Conservation (phyloP, 225 moss, liverwort and hornwort species). For the Bryum argenteum region DNA sequence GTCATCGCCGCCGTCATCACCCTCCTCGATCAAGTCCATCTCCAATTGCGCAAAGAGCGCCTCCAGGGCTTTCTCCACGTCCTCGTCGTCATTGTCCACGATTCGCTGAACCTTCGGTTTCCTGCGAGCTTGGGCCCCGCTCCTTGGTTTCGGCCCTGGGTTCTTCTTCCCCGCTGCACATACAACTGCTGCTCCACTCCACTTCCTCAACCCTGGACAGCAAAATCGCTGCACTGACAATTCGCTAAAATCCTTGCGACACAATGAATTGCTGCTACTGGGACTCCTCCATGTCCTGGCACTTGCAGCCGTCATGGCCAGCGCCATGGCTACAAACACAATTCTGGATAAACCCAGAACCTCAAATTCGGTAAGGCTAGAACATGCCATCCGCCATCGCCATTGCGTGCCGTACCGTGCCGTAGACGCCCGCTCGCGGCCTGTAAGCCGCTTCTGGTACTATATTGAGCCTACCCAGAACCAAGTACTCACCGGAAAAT, state of each 20-base stretch:
- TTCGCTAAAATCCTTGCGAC: conserved; percentile 18
- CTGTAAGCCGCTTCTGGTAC: too few relatives aligned
- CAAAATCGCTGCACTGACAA: neutral
- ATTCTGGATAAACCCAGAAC: conserved; percentile 31
- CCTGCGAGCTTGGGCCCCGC: conserved; percentile 40
- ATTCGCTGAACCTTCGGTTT: conserved; percentile 34
- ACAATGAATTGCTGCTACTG: neutral
- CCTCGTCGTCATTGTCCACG: conserved; percentile 51
- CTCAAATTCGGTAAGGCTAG: neutral
- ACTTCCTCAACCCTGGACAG: neutral
- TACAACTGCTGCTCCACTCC: neutral
- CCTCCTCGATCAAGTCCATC: conserved; percentile 72
- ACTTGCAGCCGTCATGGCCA: conserved; percentile 22
- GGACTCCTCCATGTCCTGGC: neutral
- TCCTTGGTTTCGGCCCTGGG: conserved; percentile 34
- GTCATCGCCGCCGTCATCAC: conserved; percentile 32
- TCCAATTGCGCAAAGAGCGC: conserved; percentile 79
- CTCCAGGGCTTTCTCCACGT: conserved; percentile 79
- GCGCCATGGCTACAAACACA: conserved; percentile 30
- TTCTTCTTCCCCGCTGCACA: conserved; percentile 32
- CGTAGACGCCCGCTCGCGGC: too few relatives aligned
- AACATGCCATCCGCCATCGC: neutral
- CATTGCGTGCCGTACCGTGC: too few relatives aligned
- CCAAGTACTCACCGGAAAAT: too few relatives aligned
- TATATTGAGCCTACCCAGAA: too few relatives aligned